These are phyloP conservation scores for Teunomyces panamensis DNA, from an alignment of 805 yeast genomes.

Conservation along the genomic window DNA sequence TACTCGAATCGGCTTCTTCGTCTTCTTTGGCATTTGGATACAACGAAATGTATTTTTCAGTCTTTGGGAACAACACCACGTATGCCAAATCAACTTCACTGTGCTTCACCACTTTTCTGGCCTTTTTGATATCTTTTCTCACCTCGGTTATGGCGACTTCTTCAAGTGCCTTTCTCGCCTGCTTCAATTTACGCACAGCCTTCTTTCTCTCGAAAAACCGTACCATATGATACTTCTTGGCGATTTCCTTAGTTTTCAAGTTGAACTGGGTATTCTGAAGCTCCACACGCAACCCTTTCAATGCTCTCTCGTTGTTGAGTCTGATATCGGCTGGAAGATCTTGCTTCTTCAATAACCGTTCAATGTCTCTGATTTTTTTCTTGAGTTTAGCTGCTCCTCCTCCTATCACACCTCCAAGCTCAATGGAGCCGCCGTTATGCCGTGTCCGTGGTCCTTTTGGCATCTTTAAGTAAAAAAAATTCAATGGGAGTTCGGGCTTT, in stretches of 20 bases:
- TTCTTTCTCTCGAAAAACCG: constrained; percentile 88
- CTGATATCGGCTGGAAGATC: constrained; percentile 62
- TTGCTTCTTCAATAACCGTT: constrained; percentile 62
- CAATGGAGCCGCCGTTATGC: constrained; percentile 19
- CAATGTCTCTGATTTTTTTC: constrained; percentile 84
- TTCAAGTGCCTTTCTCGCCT: constrained; percentile 38
- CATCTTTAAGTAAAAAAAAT: constrained; percentile 8
- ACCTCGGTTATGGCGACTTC: constrained; percentile 33
- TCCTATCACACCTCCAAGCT: constrained; percentile 29
- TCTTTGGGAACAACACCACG: constrained; percentile 71
- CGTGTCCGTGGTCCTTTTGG: constrained; percentile 17
- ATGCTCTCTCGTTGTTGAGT: constrained; percentile 71
- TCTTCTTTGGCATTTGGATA: constrained; percentile 49
- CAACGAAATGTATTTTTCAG: constrained; percentile 74
- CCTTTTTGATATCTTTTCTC: constrained; percentile 39
- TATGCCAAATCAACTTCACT: constrained; percentile 72
- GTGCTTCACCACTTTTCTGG: constrained; percentile 50
- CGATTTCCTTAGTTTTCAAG: constrained; percentile 47
- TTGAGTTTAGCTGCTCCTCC: constrained; percentile 55
- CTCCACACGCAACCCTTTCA: constrained; percentile 62
- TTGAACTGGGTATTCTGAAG: constrained; percentile 46
- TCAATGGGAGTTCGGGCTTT: background rate
- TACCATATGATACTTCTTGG: constrained; percentile 87
- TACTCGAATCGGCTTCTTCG: constrained; percentile 13
- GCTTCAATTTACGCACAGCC: constrained; percentile 69